phyloP scores from a whole-genome alignment of 345 rosid genomes.

The Balakata baccata region DNA sequence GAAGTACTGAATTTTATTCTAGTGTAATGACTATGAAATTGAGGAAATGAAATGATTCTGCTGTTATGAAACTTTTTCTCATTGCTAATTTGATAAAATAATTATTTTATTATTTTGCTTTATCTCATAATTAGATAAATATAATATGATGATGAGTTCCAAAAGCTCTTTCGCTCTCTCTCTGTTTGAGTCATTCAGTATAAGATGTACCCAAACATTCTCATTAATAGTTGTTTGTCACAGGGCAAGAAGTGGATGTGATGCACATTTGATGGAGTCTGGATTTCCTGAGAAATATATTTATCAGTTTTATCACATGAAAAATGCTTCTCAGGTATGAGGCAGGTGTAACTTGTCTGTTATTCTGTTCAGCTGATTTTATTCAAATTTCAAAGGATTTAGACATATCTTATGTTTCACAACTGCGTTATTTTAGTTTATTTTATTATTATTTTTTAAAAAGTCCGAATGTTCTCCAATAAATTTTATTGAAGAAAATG shows the following conservation, averaged over 20 bases:
- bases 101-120: neutral
- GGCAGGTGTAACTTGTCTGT: neutral
- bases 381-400: neutral
- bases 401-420: neutral
- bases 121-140: neutral
- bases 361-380: neutral
- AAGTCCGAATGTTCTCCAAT: neutral
- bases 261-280: constrained; percentile 36
- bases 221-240: neutral
- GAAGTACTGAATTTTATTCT: neutral
- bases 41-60: neutral
- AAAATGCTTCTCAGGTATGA: constrained; percentile 73
- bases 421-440: neutral
- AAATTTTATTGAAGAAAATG: neutral
- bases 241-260: constrained; percentile 50
- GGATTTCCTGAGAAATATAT: constrained; percentile 40
- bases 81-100: neutral
- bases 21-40: neutral
- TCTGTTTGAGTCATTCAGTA: neutral
- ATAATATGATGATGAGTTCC: neutral
- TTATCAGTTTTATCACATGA: constrained; percentile 67
- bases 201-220: neutral
- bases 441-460: neutral
- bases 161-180: too few relatives aligned
- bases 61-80: neutral